Conservation (phyloP, 2,329 filamentous ascomycete genomes). For the Thielaviopsis euricoi region DNA sequence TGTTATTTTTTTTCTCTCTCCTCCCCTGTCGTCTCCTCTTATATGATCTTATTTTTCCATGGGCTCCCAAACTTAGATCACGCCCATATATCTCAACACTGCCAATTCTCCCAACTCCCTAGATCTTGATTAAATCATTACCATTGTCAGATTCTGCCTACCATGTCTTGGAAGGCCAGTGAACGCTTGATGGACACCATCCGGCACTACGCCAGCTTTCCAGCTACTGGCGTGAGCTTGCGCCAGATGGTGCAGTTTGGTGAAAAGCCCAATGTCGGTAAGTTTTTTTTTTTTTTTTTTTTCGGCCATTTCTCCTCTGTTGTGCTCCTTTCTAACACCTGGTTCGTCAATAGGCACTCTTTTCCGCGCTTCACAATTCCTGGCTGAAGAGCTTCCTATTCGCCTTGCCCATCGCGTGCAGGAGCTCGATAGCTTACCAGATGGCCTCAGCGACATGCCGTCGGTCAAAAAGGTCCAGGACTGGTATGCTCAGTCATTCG, state of each 20-base stretch:
- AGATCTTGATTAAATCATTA: not conserved
- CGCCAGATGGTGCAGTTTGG: constrained; percentile 99
- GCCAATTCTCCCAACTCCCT: constrained; percentile 1
- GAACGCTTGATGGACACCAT: constrained; percentile 92
- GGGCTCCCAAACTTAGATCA: constrained; percentile 1
- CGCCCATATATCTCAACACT: too few species aligned
- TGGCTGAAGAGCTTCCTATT: constrained; percentile 95
- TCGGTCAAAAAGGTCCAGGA: constrained; percentile 90
- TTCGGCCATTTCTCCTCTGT: not conserved
- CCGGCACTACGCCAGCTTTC: constrained; percentile 92
- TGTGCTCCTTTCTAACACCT: not conserved
- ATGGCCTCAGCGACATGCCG: constrained; percentile 95
- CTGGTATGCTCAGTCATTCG: constrained; percentile 98
- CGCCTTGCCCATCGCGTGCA: constrained; percentile 90
- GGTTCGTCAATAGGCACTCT: constrained; percentile 51
- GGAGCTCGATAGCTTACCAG: constrained; percentile 79
- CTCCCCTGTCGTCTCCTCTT: not conserved
- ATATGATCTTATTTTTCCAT: constrained; percentile 2
- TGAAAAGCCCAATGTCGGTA: constrained; percentile 80
- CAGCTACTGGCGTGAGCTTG: constrained; percentile 87
- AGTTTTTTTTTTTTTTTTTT: constrained; percentile 16
- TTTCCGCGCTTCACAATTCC: constrained; percentile 94
- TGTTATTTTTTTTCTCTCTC: not conserved
- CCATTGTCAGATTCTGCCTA: constrained; percentile 17
- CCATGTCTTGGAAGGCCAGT: constrained; percentile 87